Evolutionary conservation across 2,329 filamentous ascomycete genomes (phyloP).

Genomic region (Alternaria ventricosa): DNA sequence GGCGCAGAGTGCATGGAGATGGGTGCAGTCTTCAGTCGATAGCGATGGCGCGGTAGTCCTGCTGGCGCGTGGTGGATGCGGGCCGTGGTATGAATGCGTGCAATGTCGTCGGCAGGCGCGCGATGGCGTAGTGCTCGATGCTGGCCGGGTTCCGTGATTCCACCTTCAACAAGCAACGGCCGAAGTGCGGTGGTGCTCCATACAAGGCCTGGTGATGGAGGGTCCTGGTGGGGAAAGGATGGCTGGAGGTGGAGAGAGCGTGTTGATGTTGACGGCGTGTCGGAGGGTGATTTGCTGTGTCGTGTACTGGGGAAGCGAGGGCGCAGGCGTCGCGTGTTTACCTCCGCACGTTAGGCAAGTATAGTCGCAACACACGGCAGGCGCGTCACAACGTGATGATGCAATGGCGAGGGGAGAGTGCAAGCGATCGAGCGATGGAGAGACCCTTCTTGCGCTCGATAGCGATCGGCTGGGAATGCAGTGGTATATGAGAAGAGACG

Average conservation of each 20-base stretch:
- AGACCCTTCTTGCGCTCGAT: slow-evolving; percentile 32
- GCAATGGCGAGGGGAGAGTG: slow-evolving; percentile 20
- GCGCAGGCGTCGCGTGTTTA: slow-evolving; percentile 30
- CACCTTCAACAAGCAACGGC: slow-evolving; percentile 44
- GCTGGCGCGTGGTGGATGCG: slow-evolving; percentile 12
- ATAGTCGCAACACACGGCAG: slow-evolving; percentile 19
- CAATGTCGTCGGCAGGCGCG: slow-evolving; percentile 30
- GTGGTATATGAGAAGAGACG: slow-evolving; percentile 33
- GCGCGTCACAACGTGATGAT: slow-evolving; percentile 19
- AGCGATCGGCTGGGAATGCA: slow-evolving; percentile 31
- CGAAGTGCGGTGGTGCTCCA: slow-evolving; percentile 36
- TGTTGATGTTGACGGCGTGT: slow-evolving; percentile 25
- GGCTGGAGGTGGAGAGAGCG: slow-evolving; percentile 19
- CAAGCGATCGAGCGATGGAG: slow-evolving; percentile 24
- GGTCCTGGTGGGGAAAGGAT: slow-evolving; percentile 15
- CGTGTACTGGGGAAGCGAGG: slow-evolving; percentile 22
- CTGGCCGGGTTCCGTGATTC: slow-evolving; percentile 22
- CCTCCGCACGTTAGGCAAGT: slow-evolving; percentile 23
- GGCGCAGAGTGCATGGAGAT: slow-evolving; percentile 28
- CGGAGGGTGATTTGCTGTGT: slow-evolving; percentile 32
- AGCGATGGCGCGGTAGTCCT: slow-evolving; percentile 31
- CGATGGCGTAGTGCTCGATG: slow-evolving; percentile 21
- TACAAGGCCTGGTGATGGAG: slow-evolving; percentile 39
- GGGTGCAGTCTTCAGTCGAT: slow-evolving; percentile 32
- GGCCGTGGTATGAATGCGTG: slow-evolving; percentile 38